Conservation (phyloP, 345 rosid species). For the Lepidium africanum region DNA sequence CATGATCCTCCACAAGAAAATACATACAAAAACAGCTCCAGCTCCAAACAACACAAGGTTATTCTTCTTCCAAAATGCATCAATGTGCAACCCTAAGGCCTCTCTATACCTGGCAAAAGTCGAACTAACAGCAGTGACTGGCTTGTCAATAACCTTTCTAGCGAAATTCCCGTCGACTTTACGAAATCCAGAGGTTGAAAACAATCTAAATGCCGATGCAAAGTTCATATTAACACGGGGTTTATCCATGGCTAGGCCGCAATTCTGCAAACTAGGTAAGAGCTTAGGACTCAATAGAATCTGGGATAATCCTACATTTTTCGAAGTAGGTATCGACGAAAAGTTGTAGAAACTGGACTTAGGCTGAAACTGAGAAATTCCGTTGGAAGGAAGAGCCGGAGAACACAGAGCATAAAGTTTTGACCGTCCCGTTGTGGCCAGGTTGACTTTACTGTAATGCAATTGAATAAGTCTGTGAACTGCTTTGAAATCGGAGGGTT, state of each 20-base stretch:
- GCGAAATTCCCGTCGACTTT: slow-evolving; percentile 35
- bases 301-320: slow-evolving; percentile 31
- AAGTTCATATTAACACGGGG: slow-evolving; percentile 13
- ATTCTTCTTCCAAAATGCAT: slow-evolving; percentile 75
- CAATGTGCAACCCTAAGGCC: slow-evolving; percentile 72
- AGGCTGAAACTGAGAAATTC: slow-evolving; percentile 18
- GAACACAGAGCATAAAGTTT: slow-evolving; percentile 17
- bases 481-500: slow-evolving; percentile 32
- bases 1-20: slow-evolving; percentile 81
- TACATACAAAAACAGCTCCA: slow-evolving; percentile 55
- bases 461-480: slow-evolving; percentile 34
- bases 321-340: slow-evolving; percentile 27
- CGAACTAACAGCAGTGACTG: slow-evolving; percentile 42
- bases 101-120: slow-evolving; percentile 48
- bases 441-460: slow-evolving; percentile 25
- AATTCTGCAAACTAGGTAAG: neutral
- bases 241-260: slow-evolving; percentile 4
- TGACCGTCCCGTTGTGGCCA: slow-evolving; percentile 5
- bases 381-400: slow-evolving; percentile 16
- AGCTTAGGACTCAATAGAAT: slow-evolving; percentile 14
- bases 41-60: slow-evolving; percentile 56
- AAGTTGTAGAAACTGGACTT: slow-evolving; percentile 18
- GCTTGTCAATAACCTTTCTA: slow-evolving; percentile 48
- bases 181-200: slow-evolving; percentile 36
- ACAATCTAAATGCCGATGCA: slow-evolving; percentile 38